Conservation (phyloP, 495 filamentous ascomycete genomes). For the Chlorociboria aeruginascens region DNA sequence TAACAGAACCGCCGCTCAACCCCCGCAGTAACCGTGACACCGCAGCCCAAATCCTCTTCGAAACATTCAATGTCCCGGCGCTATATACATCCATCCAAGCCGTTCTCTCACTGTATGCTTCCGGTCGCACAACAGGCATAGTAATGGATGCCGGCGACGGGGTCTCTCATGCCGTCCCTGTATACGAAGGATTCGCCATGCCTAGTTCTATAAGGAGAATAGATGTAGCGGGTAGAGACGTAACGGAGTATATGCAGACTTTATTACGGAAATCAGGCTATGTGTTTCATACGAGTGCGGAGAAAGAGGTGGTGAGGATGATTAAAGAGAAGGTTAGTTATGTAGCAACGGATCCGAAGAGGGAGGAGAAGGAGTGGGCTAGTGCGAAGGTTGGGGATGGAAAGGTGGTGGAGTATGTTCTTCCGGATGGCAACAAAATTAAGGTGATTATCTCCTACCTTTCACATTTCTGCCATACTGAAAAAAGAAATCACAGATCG, state of each 20-base stretch:
- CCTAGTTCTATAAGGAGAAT: constrained; percentile 88
- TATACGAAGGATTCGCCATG: constrained; percentile 96
- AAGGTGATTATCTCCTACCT: constrained; percentile 40
- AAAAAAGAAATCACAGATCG: constrained; percentile 52
- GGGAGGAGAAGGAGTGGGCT: constrained; percentile 94
- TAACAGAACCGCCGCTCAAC: constrained; percentile 96
- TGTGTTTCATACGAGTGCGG: constrained; percentile 92
- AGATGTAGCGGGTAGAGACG: constrained; percentile 95
- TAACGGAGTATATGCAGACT: constrained; percentile 90
- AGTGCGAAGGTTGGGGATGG: constrained; percentile 44
- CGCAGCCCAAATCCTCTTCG: constrained; percentile 95
- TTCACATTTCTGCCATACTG: neutral
- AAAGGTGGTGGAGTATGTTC: constrained; percentile 71
- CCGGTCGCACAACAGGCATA: constrained; percentile 90
- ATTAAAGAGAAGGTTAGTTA: constrained; percentile 96
- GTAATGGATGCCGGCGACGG: constrained; percentile 94
- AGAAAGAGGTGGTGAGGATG: constrained; percentile 92
- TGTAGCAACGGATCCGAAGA: constrained; percentile 80
- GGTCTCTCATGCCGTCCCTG: constrained; percentile 93
- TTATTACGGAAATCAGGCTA: constrained; percentile 86
- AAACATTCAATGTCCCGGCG: constrained; percentile 96
- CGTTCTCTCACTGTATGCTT: constrained; percentile 91
- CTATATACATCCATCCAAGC: constrained; percentile 96
- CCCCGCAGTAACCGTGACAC: constrained; percentile 92
- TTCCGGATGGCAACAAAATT: constrained; percentile 87